Evolutionary conservation across 768 basidiomycete genomes (phyloP).

Genomic region (Russula emetica): DNA sequence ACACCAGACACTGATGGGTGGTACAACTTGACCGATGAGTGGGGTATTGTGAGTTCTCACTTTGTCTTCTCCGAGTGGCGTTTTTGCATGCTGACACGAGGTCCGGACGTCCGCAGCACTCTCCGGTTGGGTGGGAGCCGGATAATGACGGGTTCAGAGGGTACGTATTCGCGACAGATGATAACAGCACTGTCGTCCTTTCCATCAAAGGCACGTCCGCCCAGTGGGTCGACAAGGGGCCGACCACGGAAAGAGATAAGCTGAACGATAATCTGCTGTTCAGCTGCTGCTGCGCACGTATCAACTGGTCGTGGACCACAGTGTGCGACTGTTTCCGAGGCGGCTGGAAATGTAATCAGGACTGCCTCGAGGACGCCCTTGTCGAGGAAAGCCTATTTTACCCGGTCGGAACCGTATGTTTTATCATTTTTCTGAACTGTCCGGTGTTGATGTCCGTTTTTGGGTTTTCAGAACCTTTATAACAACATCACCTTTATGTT

Average conservation of each 20-base stretch:
- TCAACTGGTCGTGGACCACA: constrained; percentile 91
- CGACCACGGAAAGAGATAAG: constrained; percentile 86
- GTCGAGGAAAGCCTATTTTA: constrained; percentile 85
- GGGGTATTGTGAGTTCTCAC: constrained; percentile 49
- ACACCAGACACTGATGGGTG: constrained; percentile 51
- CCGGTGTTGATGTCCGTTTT: neutral
- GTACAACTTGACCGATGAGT: constrained; percentile 64
- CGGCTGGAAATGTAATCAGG: constrained; percentile 69
- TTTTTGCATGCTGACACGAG: neutral
- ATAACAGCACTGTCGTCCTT: constrained; percentile 82
- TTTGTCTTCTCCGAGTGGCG: neutral
- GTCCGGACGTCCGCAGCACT: constrained; percentile 40
- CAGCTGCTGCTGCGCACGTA: constrained; percentile 92
- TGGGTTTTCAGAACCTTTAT: constrained; percentile 67
- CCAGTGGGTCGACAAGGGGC: constrained; percentile 66
- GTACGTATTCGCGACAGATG: constrained; percentile 79
- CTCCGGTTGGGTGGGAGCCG: constrained; percentile 87
- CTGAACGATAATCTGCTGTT: constrained; percentile 94
- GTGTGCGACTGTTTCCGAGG: constrained; percentile 87
- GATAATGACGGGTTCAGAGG: constrained; percentile 89
- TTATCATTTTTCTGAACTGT: neutral
- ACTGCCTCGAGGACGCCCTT: constrained; percentile 75
- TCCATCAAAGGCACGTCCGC: constrained; percentile 94
- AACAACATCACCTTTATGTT: constrained; percentile 91
- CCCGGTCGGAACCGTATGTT: constrained; percentile 70